Conservation (phyloP, 1,139 yeast species). For the Taiozyma sp. region DNA sequence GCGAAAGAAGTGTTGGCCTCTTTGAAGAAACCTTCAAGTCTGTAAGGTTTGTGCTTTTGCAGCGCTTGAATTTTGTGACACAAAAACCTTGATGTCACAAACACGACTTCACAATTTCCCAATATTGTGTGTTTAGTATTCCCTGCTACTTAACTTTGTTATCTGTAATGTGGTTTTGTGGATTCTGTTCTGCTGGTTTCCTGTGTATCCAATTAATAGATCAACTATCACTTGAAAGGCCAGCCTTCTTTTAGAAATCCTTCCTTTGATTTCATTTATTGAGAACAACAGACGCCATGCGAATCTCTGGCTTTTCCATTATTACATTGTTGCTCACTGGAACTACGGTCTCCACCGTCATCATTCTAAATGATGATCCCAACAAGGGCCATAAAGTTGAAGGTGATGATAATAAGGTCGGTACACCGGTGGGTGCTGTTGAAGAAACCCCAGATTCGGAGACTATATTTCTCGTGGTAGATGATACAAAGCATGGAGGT, state of each 20-base stretch:
- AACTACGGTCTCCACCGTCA: neutral
- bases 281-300: neutral
- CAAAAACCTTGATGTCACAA: neutral
- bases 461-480: neutral
- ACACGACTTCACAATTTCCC: neutral
- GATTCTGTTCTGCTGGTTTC: neutral
- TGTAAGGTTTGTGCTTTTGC: neutral
- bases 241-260: neutral
- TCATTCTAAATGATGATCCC: neutral
- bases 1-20: slow-evolving; percentile 30
- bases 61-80: neutral
- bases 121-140: neutral
- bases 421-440: neutral
- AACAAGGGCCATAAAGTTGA: neutral
- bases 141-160: neutral
- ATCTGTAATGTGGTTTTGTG: neutral
- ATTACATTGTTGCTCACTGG: neutral
- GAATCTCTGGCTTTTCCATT: neutral
- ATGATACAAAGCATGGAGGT: neutral
- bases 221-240: neutral
- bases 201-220: neutral
- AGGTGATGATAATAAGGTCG: neutral
- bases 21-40: neutral
- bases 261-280: neutral
- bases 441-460: neutral